phyloP scores from a whole-genome alignment of 2,329 filamentous ascomycete genomes.

The Penicillium sp. region DNA sequence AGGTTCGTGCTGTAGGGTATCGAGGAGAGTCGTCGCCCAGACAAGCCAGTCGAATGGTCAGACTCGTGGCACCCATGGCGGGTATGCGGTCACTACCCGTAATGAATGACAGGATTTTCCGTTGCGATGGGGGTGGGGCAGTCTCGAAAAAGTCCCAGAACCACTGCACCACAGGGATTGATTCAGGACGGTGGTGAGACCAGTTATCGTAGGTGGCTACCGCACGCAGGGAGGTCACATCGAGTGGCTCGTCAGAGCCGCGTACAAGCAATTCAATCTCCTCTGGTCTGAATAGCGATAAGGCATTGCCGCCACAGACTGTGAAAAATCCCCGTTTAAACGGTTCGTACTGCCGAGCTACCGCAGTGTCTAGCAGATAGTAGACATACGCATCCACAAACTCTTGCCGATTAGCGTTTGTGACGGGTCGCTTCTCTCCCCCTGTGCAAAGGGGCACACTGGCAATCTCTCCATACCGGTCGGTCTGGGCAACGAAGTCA shows the following conservation, averaged over 20 bases:
- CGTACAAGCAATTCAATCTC: constrained; percentile 87
- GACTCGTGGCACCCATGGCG: constrained; percentile 77
- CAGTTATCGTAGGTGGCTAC: constrained; percentile 84
- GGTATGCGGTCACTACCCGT: constrained; percentile 90
- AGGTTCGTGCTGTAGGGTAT: constrained; percentile 84
- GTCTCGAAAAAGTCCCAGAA: constrained; percentile 82
- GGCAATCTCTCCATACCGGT: constrained; percentile 70
- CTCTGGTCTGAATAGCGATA: constrained; percentile 83
- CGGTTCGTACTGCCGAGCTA: constrained; percentile 82
- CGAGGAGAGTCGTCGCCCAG: constrained; percentile 72
- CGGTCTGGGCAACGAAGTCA: constrained; percentile 75
- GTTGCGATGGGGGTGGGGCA: constrained; percentile 67
- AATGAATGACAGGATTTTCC: constrained; percentile 80
- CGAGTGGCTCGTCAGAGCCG: constrained; percentile 79
- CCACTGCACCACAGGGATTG: constrained; percentile 74
- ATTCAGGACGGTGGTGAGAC: constrained; percentile 54
- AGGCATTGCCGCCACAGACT: constrained; percentile 83
- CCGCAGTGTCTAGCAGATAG: constrained; percentile 75
- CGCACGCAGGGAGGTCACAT: constrained; percentile 72
- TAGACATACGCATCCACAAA: constrained; percentile 84
- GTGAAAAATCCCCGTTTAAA: constrained; percentile 95
- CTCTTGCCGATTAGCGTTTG: constrained; percentile 78
- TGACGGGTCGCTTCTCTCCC: constrained; percentile 74
- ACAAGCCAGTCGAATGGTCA: constrained; percentile 74
- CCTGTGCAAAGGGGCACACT: constrained; percentile 71